A percentile compares a stretch with the other conserved stretches of the same genome.
These are phyloP conservation scores for Lactarius quietus DNA, from an alignment of 768 basidiomycete species.

Conservation along the genomic window DNA sequence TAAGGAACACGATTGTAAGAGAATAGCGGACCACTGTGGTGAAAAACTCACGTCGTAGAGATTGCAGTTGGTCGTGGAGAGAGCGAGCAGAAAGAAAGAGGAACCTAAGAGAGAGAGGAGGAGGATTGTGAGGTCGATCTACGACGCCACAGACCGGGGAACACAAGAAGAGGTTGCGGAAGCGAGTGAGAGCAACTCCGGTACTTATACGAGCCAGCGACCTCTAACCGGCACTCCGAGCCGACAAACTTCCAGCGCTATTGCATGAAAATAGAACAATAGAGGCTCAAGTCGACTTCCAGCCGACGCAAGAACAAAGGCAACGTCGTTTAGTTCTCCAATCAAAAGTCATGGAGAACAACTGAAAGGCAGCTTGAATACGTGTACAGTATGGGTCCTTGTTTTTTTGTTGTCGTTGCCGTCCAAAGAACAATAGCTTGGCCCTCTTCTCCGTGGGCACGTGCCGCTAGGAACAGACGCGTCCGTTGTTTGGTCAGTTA, in stretches of 20 bases:
- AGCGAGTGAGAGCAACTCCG: not conserved
- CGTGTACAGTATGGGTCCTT: constrained; percentile 17
- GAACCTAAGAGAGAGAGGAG: not conserved
- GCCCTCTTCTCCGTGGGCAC: not conserved
- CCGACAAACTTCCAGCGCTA: not conserved
- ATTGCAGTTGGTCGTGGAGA: not conserved
- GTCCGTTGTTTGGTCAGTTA: constrained; percentile 19
- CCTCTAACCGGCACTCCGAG: not conserved
- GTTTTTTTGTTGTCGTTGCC: constrained; percentile 12
- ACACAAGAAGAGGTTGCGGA: constrained; percentile 2
- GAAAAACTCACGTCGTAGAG: not conserved
- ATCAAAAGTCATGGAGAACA: not conserved
- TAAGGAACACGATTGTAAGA: not conserved
- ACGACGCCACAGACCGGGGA: constrained; percentile 22
- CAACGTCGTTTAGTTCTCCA: not conserved
- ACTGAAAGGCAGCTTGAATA: not conserved
- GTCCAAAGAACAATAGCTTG: not conserved
- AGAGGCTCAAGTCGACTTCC: not conserved
- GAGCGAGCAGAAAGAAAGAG: no score
- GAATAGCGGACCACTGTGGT: no score
- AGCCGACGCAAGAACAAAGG: constrained; percentile 10
- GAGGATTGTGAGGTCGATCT: constrained; percentile 10
- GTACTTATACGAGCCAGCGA: constrained; percentile 17
- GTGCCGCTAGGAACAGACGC: constrained; percentile 3
- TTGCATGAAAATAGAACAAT: constrained; percentile 11